Percentiles rank a stretch among this genome's conserved stretches.
phyloP scores from a whole-genome alignment of 1,284 basidiomycete species.

The Austropuccinia psidii region DNA sequence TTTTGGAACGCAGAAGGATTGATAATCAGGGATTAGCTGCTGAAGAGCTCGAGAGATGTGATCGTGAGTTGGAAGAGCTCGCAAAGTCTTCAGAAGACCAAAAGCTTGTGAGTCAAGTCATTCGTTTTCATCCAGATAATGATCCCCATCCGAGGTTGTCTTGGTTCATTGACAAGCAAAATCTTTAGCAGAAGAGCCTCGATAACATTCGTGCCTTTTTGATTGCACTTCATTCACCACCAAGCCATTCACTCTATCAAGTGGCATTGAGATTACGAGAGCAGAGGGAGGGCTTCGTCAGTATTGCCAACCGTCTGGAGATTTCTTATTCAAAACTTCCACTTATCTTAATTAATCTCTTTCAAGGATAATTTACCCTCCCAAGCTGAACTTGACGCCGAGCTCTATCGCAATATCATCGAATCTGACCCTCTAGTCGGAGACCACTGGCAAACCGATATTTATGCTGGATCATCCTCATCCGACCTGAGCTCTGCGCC shows the following conservation, averaged over 20 bases:
- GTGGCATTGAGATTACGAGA: neutral
- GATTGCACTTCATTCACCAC: conserved; percentile 11
- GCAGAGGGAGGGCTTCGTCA: neutral
- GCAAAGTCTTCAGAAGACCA: neutral
- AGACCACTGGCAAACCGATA: conserved; percentile 30
- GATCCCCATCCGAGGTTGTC: too few relatives aligned
- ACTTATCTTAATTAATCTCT: too few relatives aligned
- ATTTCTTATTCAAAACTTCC: too few relatives aligned
- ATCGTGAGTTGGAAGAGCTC: neutral
- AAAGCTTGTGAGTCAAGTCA: neutral
- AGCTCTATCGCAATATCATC: conserved; percentile 14
- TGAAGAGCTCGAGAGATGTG: neutral
- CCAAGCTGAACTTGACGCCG: neutral
- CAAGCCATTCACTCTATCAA: neutral
- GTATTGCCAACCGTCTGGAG: neutral
- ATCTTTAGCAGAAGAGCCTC: neutral
- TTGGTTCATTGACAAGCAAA: too few relatives aligned
- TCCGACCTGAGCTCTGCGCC: conserved; percentile 1
- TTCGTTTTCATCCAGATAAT: neutral
- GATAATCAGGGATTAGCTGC: neutral
- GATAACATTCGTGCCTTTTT: conserved; percentile 10
- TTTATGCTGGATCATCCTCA: conserved; percentile 32
- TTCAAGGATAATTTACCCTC: neutral
- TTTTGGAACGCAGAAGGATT: neutral
- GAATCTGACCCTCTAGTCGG: conserved; percentile 8